phyloP scores from a whole-genome alignment of 2,329 filamentous ascomycete species.

The Alternaria tenuissima region DNA sequence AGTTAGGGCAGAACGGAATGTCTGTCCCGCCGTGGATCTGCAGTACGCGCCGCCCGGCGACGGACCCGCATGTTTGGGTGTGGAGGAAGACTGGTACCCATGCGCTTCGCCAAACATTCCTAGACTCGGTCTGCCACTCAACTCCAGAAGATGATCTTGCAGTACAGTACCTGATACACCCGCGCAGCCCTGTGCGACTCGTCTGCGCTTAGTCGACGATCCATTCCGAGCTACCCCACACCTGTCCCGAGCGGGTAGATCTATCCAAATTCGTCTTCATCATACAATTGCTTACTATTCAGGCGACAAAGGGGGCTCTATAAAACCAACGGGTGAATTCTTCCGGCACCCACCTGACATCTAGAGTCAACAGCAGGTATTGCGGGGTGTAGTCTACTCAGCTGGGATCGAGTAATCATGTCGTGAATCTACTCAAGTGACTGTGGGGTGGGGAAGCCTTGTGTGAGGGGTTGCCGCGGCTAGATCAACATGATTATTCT shows the following conservation, averaged over 20 bases:
- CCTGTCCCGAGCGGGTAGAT: not conserved
- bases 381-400: not conserved
- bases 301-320: not conserved
- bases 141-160: not conserved
- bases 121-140: not conserved
- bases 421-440: not conserved
- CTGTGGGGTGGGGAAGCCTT: not conserved
- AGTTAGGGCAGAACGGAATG: not conserved
- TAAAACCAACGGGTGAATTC: not conserved
- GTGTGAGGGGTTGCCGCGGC: constrained; percentile 2
- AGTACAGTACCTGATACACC: not conserved
- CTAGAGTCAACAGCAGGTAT: not conserved
- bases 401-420: not conserved
- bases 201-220: constrained; percentile 10
- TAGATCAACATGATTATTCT: not conserved
- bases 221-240: not conserved
- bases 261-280: not conserved
- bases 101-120: not conserved
- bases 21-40: not conserved
- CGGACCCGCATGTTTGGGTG: not conserved
- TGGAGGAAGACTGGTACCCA: not conserved
- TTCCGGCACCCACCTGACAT: not conserved
- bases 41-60: not conserved
- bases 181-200: not conserved
- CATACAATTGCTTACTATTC: not conserved